Base-by-base conservation (phyloP, 2,329 filamentous ascomycete species). In the Hypoxylon sp. region DNA sequence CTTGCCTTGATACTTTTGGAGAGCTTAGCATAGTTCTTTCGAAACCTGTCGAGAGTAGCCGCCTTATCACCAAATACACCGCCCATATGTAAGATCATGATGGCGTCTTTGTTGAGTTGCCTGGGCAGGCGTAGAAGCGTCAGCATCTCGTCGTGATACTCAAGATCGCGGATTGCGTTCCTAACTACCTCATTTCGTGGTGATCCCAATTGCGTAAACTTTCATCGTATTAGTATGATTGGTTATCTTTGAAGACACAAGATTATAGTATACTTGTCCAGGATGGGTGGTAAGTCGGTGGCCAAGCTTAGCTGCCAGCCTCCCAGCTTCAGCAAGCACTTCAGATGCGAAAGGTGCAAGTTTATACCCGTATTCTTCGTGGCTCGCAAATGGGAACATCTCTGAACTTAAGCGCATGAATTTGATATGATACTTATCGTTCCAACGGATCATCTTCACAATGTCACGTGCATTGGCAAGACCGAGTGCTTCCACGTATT, bases 371-470 rank as follows among this genome's bases (percentile, higher is more conserved):
- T 97, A 91, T 68, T 93, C 91, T 23, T 87, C 86, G 75, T 98
- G 95, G 70, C 93, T 97, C 1, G 95, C 95, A 78, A 98, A 98
- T 0, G 95, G 95, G 71, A 98, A 98, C 92, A 98, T 98, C 73
- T 98, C 95, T 60, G 93, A 97, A 72, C 93, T 97, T 19, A 98
- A 83, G 1, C 95, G 89, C 87, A 98, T 89, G 78, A 98, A 98
- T 72, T 90, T 94, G 80, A 98, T 98, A 41, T 91, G 90, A 71
- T 95, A 98, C 72, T 89, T 92, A 70, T 97, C 91, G 75, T 98
- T 98, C 95, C 95, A 98, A 1, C 89, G 87, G 7, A 98, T 75
- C 88, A 98, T 93, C 79, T 97, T 97, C 63, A 86, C 81, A 32
- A 98, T 88, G 73, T 98, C 95, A 43, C 88, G 86, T 0, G 92